Base-by-base conservation (phyloP, 169 alveolate genomes). In the Eimeria maxima region DNA sequence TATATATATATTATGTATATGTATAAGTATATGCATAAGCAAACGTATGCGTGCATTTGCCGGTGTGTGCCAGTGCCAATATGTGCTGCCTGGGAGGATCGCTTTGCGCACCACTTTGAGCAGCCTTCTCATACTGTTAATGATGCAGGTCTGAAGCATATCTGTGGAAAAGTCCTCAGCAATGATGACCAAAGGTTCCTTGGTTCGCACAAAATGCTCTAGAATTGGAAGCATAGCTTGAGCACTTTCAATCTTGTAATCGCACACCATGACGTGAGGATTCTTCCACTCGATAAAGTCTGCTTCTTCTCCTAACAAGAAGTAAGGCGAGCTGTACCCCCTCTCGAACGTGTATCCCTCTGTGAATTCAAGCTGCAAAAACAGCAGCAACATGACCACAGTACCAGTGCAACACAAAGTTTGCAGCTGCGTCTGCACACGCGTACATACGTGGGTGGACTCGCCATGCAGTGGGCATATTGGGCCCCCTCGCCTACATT, bases 141-240 rank as follows among this genome's bases (percentile, higher is more conserved):
- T 97, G 78, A 98, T 97, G 91, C 98, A 96, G 4, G 98, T 97
- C 73, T 98, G 99, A 95, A 98, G 96, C 65, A 98, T 98, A 55
- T 98, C 99, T 74, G 98, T 96, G 55, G 98, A 98, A 83, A 98
- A 97, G 93, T 98, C 99, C 76, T 98, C 99, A 1, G 99, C 99
- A 81, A 98, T 97, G 38, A 98, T 98, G 71, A 98, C 97, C 57
- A 98, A 97, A 1, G 98, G 98, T 29, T 95, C 97, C 65, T 98
- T 97, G 71, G 97, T 97, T 0, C 97, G 97, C 13, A 98, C 98
- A 27, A 98, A 97, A 95, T 96, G 98, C 96, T 98, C 99, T 76
- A 98, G 95, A 42, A 98, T 97, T 33, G 98, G 98, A 50, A 98
- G 95, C 57, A 98, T 97, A 42, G 98, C 96, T 83, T 98, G 99